Conservation (phyloP, 305 asterid genomes). For the Fraxinus albicans region DNA sequence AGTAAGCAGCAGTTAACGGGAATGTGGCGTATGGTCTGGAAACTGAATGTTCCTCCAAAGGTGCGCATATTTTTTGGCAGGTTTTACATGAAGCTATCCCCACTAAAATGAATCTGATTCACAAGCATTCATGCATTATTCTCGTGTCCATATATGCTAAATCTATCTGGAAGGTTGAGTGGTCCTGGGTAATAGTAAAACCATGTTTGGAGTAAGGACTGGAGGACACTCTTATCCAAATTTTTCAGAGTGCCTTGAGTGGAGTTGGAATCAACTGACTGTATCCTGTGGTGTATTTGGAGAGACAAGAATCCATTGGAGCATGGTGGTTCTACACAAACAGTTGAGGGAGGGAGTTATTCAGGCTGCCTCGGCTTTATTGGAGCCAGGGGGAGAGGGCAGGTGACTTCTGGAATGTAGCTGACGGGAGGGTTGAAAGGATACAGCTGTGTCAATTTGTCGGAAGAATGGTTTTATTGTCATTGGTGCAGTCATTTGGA, state of each 20-base stretch:
- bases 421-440: background rate
- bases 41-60: background rate
- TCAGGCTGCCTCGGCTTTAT: too few species aligned
- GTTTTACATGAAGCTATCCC: background rate
- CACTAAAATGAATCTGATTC: background rate
- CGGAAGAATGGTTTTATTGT: background rate
- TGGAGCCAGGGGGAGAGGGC: background rate
- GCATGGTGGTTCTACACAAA: background rate
- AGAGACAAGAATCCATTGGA: background rate
- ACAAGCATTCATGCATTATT: background rate
- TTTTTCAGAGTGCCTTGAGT: too few species aligned
- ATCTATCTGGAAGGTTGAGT: background rate
- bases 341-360: too few species aligned
- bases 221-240: background rate
- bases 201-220: background rate
- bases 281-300: too few species aligned
- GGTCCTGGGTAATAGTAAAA: background rate
- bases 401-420: background rate
- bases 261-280: too few species aligned
- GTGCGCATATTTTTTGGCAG: too few species aligned
- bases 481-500: background rate
- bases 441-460: too few species aligned
- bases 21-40: background rate
- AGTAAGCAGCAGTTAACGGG: background rate
- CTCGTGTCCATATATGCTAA: too few species aligned